A percentile compares a stretch with the other conserved stretches of the same genome.
These are phyloP conservation scores for Botryotinia globosa DNA, from an alignment of 2,329 filamentous ascomycete genomes.

Conservation along the genomic window DNA sequence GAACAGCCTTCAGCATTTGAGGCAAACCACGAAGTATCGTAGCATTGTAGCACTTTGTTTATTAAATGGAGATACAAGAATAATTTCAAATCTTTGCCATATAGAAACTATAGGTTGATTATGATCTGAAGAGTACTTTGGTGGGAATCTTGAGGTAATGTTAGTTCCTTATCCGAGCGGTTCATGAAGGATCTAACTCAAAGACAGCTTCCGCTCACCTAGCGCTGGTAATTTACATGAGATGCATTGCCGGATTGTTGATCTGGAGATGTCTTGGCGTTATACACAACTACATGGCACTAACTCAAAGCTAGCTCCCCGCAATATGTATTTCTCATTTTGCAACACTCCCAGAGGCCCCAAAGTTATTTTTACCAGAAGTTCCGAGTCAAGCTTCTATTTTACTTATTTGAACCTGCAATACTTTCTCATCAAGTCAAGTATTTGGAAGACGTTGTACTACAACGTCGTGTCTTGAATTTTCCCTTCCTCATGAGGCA, in stretches of 20 bases:
- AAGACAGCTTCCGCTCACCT: neutral
- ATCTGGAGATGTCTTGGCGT: neutral
- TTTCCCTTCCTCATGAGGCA: too few relatives aligned
- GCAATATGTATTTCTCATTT: neutral
- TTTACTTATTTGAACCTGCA: neutral
- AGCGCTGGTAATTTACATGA: neutral
- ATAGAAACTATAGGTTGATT: neutral
- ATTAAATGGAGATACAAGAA: neutral
- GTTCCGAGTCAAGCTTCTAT: neutral
- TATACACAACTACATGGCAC: neutral
- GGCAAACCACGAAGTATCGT: neutral
- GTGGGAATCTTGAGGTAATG: neutral
- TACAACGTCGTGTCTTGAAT: neutral
- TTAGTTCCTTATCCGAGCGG: neutral
- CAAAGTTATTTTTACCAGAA: too few relatives aligned
- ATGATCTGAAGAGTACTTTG: neutral
- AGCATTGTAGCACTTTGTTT: neutral
- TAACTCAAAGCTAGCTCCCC: neutral
- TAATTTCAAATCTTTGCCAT: neutral
- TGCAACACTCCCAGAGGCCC: neutral
- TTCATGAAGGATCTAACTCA: neutral
- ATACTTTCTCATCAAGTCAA: neutral
- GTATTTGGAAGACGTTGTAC: neutral
- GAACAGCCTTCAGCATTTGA: neutral
- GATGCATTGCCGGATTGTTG: neutral